Conservation (phyloP, 345 rosid genomes). For the Murraya koenigii region DNA sequence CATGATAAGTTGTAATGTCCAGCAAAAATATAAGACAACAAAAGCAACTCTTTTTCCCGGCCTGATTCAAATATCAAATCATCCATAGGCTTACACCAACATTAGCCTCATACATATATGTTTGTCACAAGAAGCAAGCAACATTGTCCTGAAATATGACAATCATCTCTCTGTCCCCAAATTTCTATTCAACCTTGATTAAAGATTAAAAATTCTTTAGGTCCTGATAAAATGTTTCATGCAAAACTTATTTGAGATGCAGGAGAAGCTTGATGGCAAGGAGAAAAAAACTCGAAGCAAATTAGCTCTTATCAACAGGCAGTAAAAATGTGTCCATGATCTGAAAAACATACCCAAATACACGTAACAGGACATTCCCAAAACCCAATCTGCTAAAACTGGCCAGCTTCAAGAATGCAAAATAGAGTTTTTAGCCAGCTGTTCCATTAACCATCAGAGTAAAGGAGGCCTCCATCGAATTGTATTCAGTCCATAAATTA, state of each 20-base stretch:
- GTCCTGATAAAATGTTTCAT: neutral
- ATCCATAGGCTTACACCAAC: no score
- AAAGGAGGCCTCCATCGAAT: neutral
- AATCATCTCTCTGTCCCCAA: no score
- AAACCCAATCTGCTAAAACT: neutral
- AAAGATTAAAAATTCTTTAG: neutral
- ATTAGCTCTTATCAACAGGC: neutral
- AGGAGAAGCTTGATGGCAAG: no score
- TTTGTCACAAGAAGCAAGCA: no score
- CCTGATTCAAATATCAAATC: no score
- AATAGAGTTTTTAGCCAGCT: neutral
- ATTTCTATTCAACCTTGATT: neutral
- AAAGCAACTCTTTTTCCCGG: no score
- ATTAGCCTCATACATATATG: no score
- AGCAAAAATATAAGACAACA: no score
- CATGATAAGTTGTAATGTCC: no score
- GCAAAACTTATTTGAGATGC: neutral
- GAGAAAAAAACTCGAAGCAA: neutral
- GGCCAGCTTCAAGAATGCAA: neutral
- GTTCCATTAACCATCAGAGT: neutral
- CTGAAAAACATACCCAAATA: neutral
- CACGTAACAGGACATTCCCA: neutral
- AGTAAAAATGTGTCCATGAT: neutral
- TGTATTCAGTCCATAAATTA: neutral
- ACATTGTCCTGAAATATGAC: no score